A percentile compares a stretch with the other conserved stretches of the same genome.
Evolutionary conservation across 495 filamentous ascomycete genomes (phyloP).

Genomic region (Penicillium lagena): DNA sequence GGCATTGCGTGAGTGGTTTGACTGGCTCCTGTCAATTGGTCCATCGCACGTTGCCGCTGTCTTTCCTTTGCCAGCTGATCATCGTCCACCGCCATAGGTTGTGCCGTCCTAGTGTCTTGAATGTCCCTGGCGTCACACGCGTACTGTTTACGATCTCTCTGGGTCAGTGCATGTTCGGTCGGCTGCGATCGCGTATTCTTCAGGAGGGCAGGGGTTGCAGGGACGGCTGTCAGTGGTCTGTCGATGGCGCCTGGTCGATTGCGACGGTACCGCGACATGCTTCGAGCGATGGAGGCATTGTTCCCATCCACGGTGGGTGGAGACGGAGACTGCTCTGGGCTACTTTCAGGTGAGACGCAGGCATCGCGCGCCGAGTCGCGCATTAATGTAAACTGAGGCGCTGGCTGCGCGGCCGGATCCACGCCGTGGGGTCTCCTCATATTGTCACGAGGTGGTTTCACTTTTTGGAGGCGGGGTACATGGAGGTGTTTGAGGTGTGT

Average conservation of each 20-base stretch:
- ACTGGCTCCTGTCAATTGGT: slow-evolving; percentile 25
- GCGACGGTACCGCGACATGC: slow-evolving; percentile 55
- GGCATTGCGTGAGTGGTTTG: slow-evolving; percentile 12
- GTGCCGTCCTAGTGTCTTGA: slow-evolving; percentile 6
- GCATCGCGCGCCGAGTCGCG: too few species aligned
- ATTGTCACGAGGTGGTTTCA: too few species aligned
- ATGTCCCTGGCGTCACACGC: too few species aligned
- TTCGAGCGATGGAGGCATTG: slow-evolving; percentile 37
- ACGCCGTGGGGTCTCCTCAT: too few species aligned
- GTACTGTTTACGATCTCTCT: not conserved
- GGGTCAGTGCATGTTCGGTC: not conserved
- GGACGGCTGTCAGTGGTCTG: slow-evolving; percentile 9
- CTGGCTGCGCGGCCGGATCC: too few species aligned
- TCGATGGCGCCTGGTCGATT: slow-evolving; percentile 20
- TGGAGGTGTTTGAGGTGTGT: too few species aligned
- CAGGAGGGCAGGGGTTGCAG: slow-evolving; percentile 23
- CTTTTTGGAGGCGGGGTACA: too few species aligned
- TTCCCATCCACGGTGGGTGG: too few species aligned
- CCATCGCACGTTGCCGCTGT: slow-evolving; percentile 31
- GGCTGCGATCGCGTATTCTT: slow-evolving; percentile 5
- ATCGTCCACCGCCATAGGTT: slow-evolving; percentile 12
- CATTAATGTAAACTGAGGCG: too few species aligned
- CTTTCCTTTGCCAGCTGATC: slow-evolving; percentile 39
- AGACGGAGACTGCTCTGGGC: too few species aligned
- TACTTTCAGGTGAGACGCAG: too few species aligned